Evolutionary conservation across 179 eudicot species (phyloP).

Genomic region (Spinacia oleracea): DNA sequence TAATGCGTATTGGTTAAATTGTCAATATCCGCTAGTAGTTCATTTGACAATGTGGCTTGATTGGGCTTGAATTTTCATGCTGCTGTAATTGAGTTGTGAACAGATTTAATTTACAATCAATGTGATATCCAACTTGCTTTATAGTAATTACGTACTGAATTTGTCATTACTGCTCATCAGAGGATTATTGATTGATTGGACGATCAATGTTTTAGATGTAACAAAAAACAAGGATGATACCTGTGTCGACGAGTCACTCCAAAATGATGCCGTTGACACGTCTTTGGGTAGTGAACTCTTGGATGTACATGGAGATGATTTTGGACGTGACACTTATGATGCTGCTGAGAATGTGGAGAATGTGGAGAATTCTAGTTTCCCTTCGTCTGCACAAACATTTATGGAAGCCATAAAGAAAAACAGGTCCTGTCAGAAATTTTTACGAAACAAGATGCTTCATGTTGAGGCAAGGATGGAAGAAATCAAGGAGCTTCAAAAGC

Average conservation of each 20-base stretch:
- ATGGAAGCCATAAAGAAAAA: slow-evolving; percentile 87
- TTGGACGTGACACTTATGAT: slow-evolving; percentile 36
- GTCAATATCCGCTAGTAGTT: neutral
- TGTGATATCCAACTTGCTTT: neutral
- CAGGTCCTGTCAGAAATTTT: slow-evolving; percentile 72
- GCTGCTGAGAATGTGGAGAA: slow-evolving; percentile 31
- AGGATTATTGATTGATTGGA: neutral
- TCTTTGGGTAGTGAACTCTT: slow-evolving; percentile 45
- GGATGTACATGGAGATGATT: slow-evolving; percentile 36
- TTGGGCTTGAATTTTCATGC: neutral
- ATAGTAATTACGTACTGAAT: neutral
- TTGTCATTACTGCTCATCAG: neutral
- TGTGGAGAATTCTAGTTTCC: slow-evolving; percentile 44
- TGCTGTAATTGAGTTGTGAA: neutral
- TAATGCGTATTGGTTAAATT: neutral
- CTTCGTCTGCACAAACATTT: slow-evolving; percentile 61
- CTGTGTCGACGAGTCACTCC: slow-evolving; percentile 26
- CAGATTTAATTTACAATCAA: neutral
- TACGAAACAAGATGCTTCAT: slow-evolving; percentile 66
- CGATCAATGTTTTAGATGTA: slow-evolving; percentile 11
- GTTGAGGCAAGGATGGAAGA: slow-evolving; percentile 71
- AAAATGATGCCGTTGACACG: slow-evolving; percentile 38
- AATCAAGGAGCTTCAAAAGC: slow-evolving; percentile 51
- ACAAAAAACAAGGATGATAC: slow-evolving; percentile 27
- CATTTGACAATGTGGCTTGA: neutral